Evolutionary conservation across 2,329 filamentous ascomycete genomes (phyloP).

Genomic region (Massarina eburnea): DNA sequence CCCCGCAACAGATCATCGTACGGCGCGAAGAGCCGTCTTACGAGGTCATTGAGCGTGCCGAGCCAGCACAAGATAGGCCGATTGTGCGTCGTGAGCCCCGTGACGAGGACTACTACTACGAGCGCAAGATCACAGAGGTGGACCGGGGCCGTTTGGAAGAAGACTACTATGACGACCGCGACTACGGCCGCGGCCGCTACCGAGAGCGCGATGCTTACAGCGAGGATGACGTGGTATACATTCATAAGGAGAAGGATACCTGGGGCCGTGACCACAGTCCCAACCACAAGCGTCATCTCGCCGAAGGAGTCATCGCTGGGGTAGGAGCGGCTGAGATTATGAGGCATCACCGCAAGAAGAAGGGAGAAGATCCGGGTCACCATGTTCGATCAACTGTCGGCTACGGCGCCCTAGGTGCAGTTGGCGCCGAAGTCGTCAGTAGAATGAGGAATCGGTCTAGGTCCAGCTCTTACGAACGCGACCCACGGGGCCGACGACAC

Average conservation of each 20-base stretch:
- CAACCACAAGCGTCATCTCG: slow-evolving; percentile 59
- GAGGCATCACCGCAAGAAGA: slow-evolving; percentile 58
- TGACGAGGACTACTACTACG: slow-evolving; percentile 62
- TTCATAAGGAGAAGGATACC: slow-evolving; percentile 55
- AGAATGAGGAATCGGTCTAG: slow-evolving; percentile 52
- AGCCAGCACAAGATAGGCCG: slow-evolving; percentile 53
- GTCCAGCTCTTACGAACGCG: slow-evolving; percentile 41
- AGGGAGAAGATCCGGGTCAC: slow-evolving; percentile 57
- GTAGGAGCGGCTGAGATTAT: slow-evolving; percentile 63
- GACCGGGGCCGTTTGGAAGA: slow-evolving; percentile 50
- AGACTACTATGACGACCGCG: slow-evolving; percentile 39
- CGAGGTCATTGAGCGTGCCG: slow-evolving; percentile 61
- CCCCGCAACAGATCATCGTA: slow-evolving; percentile 51
- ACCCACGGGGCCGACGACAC: slow-evolving; percentile 20
- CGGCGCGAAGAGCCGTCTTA: slow-evolving; percentile 59
- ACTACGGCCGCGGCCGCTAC: slow-evolving; percentile 42
- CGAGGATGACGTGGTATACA: slow-evolving; percentile 64
- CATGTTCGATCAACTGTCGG: slow-evolving; percentile 58
- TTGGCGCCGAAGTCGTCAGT: slow-evolving; percentile 62
- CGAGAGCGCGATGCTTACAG: slow-evolving; percentile 54
- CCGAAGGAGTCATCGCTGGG: slow-evolving; percentile 63
- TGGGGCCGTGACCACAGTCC: slow-evolving; percentile 45
- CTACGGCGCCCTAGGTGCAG: slow-evolving; percentile 62
- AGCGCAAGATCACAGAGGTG: slow-evolving; percentile 50
- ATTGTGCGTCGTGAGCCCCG: slow-evolving; percentile 48